phyloP scores from a whole-genome alignment of 441 rosid genomes.

The Euphorbia neoarborescens region DNA sequence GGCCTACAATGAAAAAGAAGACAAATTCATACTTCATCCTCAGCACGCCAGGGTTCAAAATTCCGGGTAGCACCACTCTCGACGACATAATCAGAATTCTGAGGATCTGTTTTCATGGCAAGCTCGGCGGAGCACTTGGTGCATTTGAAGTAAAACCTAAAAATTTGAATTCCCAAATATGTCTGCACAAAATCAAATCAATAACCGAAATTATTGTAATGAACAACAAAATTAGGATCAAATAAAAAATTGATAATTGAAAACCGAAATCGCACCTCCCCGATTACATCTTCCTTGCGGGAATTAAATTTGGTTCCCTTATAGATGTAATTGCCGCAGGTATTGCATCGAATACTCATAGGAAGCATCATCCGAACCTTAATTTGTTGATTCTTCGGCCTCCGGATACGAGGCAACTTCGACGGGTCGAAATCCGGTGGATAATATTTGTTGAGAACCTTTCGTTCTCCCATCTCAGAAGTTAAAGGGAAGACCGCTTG shows the following conservation, averaged over 20 bases:
- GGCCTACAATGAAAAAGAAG: not conserved
- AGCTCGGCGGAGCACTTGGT: conserved; percentile 77
- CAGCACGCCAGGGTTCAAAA: conserved; percentile 86
- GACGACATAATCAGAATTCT: conserved; percentile 67
- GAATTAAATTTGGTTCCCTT: conserved; percentile 73
- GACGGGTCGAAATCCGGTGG: conserved; percentile 88
- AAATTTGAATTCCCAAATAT: conserved; percentile 71
- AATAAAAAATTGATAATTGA: not conserved
- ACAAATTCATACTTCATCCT: conserved; percentile 50
- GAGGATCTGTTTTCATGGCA: conserved; percentile 74
- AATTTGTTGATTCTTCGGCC: conserved; percentile 72
- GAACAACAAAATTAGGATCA: not conserved
- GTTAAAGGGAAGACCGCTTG: too few relatives aligned
- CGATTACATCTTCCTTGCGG: conserved; percentile 56
- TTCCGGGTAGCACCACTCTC: conserved; percentile 75
- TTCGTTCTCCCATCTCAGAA: conserved; percentile 90
- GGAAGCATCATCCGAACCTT: conserved; percentile 78
- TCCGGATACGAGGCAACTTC: conserved; percentile 57
- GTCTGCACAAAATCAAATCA: conserved; percentile 36
- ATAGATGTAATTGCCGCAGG: conserved; percentile 73
- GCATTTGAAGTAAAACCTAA: conserved; percentile 67
- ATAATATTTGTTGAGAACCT: conserved; percentile 77
- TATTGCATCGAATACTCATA: conserved; percentile 74
- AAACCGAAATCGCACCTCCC: conserved; percentile 36
- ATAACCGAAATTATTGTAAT: not conserved